Evolutionary conservation across 140 eudicot species (phyloP), one percentile per base, ranked within the genome.

Genomic region (Stevia rebaudiana): DNA sequence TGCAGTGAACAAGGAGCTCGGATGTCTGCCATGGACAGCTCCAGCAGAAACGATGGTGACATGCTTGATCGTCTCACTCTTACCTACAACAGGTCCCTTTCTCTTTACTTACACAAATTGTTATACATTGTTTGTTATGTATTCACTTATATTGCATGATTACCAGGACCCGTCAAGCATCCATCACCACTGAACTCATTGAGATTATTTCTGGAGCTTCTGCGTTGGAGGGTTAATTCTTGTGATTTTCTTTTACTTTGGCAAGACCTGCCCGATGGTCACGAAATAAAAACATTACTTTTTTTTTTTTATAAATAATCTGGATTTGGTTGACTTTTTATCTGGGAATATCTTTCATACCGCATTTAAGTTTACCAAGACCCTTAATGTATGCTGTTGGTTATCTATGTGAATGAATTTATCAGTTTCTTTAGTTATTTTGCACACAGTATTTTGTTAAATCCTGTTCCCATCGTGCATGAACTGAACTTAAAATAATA

Each of bases 1-100:
- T 88, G 96, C 85, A 92, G 99, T 92, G 99, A 92, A 78, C 99
- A 92, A 78, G 99, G 97, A 49, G 99, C 99, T 41, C 76, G 99
- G 68, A 92, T 92, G 99, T 88, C 99, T 73, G 99, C 99, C 8
- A 85, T 92, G 96, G 99, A 92, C 73, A 92, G 99, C 63, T 88
- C 99, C 55, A 92, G 99, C 80, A 85, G 95, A 72, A 92, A 92
- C 78, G 99, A 97, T 65, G 99, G 99, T 41, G 99, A 92, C 21
- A 85, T 92, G 99, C 99, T 92, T 85, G 99, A 92, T 63, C 89
- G 94, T 3, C 97, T 92, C 82, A 92, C 99, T 4, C 96, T 92
- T 69, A 80, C 96, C 36, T 92, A 92, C 70, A 92, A 92, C 88
- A 92, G 99, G 99, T 88, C 71, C 46, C 62, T 53, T 71, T 62